A percentile compares a stretch with the other conserved stretches of the same genome.
phyloP scores from a whole-genome alignment of 208 protist species.

The Trypanosoma theileri region DNA sequence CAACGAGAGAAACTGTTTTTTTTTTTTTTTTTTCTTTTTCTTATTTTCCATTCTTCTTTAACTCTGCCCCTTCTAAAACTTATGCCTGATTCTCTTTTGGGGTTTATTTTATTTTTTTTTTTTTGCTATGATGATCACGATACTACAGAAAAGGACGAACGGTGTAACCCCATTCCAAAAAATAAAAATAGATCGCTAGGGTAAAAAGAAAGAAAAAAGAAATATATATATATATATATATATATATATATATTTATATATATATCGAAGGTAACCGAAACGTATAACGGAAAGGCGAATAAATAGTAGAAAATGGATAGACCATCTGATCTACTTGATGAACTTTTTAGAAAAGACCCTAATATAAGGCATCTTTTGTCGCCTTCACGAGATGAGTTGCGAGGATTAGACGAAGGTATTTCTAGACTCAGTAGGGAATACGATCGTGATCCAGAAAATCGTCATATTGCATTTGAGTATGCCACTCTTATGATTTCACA shows the following conservation, averaged over 20 bases:
- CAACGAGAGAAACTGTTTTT: no score
- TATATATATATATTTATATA: neutral
- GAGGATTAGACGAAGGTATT: conserved; percentile 51
- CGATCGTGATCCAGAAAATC: conserved; percentile 31
- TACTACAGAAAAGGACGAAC: no score
- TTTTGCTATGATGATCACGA: no score
- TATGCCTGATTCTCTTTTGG: no score
- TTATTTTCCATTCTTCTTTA: no score
- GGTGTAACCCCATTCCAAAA: no score
- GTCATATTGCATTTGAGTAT: conserved; percentile 53
- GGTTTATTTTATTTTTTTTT: no score
- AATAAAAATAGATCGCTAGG: no score
- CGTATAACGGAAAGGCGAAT: neutral
- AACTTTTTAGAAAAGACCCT: conserved; percentile 52
- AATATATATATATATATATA: no score
- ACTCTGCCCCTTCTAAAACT: no score
- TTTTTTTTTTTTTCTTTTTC: no score
- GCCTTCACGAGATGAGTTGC: conserved; percentile 51
- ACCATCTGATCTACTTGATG: conserved; percentile 28
- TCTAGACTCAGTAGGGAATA: conserved; percentile 33
- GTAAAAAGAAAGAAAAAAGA: neutral
- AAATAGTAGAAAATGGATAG: conserved; percentile 6
- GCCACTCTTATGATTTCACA: conserved; percentile 70
- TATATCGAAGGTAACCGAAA: neutral
- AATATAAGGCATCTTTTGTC: conserved; percentile 42